phyloP scores from a whole-genome alignment of 2,329 filamentous ascomycete genomes.

The Fusarium xyrophilum region DNA sequence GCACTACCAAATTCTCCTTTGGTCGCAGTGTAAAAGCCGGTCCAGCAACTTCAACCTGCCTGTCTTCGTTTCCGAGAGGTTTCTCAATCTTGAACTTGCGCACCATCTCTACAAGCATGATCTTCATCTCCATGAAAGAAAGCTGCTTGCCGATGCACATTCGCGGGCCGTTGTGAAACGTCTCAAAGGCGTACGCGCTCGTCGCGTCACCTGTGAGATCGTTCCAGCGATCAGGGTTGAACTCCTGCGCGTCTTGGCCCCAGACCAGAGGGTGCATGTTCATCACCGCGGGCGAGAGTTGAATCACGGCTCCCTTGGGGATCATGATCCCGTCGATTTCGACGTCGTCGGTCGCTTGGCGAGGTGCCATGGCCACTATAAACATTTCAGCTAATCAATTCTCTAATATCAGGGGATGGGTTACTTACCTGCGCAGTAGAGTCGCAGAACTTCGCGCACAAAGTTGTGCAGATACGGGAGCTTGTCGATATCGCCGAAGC shows the following conservation, averaged over 20 bases:
- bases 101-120: slow-evolving; percentile 45
- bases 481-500: slow-evolving; percentile 41
- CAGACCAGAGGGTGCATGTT: slow-evolving; percentile 48
- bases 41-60: slow-evolving; percentile 32
- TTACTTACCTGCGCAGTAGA: slow-evolving; percentile 48
- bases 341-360: slow-evolving; percentile 46
- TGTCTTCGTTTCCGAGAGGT: slow-evolving; percentile 21
- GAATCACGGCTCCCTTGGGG: slow-evolving; percentile 50
- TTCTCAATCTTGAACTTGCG: slow-evolving; percentile 42
- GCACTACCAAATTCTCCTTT: slow-evolving; percentile 38
- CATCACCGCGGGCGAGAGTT: slow-evolving; percentile 48
- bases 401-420: not conserved
- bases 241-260: slow-evolving; percentile 46
- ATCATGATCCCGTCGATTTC: slow-evolving; percentile 47
- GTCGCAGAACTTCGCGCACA: slow-evolving; percentile 52
- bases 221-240: slow-evolving; percentile 51
- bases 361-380: slow-evolving; percentile 45
- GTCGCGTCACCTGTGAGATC: slow-evolving; percentile 32
- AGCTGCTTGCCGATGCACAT: slow-evolving; percentile 50
- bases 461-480: slow-evolving; percentile 52
- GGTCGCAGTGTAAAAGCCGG: slow-evolving; percentile 41
- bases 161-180: slow-evolving; percentile 49
- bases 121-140: slow-evolving; percentile 49
- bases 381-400: not conserved
- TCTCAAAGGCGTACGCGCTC: slow-evolving; percentile 45